Conservation (phyloP, 176 grass and related monocot species). For the Neostapfia colusana region DNA sequence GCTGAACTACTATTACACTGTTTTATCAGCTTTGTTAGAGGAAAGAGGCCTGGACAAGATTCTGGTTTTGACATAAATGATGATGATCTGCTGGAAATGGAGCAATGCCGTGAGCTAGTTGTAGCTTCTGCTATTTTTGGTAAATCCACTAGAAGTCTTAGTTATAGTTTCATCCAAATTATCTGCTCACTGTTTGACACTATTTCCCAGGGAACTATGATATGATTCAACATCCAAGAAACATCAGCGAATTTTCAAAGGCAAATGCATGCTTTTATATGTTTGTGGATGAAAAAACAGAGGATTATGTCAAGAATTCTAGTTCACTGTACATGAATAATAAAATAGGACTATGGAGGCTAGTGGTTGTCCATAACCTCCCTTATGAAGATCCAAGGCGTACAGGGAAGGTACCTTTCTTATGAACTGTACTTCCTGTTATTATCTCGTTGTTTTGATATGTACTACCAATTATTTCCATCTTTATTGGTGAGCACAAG, state of each 20-base stretch:
- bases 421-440: constrained; percentile 14
- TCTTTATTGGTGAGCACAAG: not conserved
- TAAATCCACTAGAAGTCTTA: constrained; percentile 32
- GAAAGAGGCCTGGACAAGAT: constrained; percentile 77
- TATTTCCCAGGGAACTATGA: constrained; percentile 86
- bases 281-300: constrained; percentile 98
- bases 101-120: constrained; percentile 74
- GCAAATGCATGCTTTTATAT: constrained; percentile 88
- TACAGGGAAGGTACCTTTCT: constrained; percentile 81
- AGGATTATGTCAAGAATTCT: constrained; percentile 72
- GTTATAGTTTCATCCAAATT: not conserved
- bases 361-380: constrained; percentile 85
- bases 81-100: constrained; percentile 90
- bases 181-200: constrained; percentile 40
- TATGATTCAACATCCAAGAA: constrained; percentile 86
- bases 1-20: constrained; percentile 6
- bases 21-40: constrained; percentile 77
- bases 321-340: constrained; percentile 54
- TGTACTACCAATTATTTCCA: not conserved
- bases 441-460: not conserved
- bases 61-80: constrained; percentile 87
- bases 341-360: constrained; percentile 87
- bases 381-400: constrained; percentile 83
- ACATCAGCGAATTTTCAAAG: constrained; percentile 81
- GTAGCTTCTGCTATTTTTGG: constrained; percentile 98